Percentiles rank a stretch among this genome's conserved stretches.
phyloP scores from a whole-genome alignment of 208 protist genomes.

The Acanthamoeba lenticulata region DNA sequence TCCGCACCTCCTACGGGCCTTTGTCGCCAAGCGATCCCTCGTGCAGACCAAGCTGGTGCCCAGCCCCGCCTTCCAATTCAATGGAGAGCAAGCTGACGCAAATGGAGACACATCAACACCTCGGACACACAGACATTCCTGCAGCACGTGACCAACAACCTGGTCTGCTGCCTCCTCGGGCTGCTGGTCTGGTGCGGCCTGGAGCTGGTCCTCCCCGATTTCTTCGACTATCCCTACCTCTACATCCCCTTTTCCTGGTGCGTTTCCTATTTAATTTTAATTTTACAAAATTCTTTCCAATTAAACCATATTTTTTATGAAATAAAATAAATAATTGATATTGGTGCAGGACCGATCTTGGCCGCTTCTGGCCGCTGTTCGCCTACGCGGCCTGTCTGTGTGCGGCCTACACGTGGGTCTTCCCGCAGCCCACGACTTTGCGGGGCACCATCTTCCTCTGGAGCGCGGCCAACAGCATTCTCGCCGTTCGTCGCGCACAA shows the following conservation, averaged over 20 bases:
- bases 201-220: neutral
- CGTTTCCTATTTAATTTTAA: neutral
- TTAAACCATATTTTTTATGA: no score
- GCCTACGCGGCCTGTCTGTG: conserved; percentile 26
- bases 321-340: neutral
- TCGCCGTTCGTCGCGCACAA: conserved; percentile 42
- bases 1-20: neutral
- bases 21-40: conserved; percentile 13
- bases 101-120: neutral
- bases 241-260: conserved; percentile 1
- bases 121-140: neutral
- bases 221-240: conserved; percentile 66
- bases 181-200: neutral
- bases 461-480: conserved; percentile 47
- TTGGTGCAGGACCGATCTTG: neutral
- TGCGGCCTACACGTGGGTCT: neutral
- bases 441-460: conserved; percentile 13
- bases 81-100: neutral
- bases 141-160: conserved; percentile 26
- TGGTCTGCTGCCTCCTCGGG: neutral
- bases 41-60: conserved; percentile 4
- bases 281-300: neutral
- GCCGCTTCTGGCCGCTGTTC: conserved; percentile 42
- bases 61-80: no score
- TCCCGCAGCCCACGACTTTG: neutral